Conservation (phyloP, 352 stramenopile genomes). For the Phytopythium oedochilum region DNA sequence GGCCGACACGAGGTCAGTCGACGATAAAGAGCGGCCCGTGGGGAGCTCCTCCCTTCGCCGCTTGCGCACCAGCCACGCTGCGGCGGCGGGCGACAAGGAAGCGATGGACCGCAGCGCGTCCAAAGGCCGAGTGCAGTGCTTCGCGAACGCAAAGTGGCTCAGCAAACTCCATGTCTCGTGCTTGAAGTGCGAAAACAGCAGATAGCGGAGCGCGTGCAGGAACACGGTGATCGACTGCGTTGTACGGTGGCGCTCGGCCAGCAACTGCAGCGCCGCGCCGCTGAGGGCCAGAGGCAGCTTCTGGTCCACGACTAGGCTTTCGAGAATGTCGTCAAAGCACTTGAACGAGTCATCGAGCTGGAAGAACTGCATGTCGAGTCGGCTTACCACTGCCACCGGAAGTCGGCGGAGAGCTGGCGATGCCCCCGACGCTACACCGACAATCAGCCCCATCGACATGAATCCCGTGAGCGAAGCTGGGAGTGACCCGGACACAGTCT, state of each 20-base stretch:
- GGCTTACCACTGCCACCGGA: conserved; percentile 39
- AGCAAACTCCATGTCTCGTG: conserved; percentile 55
- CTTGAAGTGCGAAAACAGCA: conserved; percentile 63
- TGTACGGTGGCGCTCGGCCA: conserved; percentile 41
- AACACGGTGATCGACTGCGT: conserved; percentile 69
- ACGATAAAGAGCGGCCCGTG: not conserved
- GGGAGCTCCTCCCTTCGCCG: not conserved
- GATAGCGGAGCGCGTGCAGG: conserved; percentile 50
- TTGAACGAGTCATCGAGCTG: conserved; percentile 71
- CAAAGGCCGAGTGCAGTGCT: conserved; percentile 20
- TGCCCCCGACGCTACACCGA: conserved; percentile 63
- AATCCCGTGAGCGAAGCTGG: conserved; percentile 1
- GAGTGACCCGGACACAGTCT: conserved; percentile 3
- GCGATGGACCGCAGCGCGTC: not conserved
- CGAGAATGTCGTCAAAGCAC: conserved; percentile 69
- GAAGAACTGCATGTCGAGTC: conserved; percentile 75
- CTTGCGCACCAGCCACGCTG: not conserved
- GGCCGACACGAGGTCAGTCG: not conserved
- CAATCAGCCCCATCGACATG: conserved; percentile 47
- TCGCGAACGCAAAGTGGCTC: conserved; percentile 29
- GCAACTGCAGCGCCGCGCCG: conserved; percentile 37
- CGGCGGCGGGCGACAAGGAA: not conserved
- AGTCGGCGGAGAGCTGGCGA: conserved; percentile 66
- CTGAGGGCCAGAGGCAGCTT: conserved; percentile 52
- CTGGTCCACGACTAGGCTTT: conserved; percentile 60